These are phyloP conservation scores for Colletotrichum abscissum DNA, from an alignment of 2,329 filamentous ascomycete genomes.

Conservation along the genomic window DNA sequence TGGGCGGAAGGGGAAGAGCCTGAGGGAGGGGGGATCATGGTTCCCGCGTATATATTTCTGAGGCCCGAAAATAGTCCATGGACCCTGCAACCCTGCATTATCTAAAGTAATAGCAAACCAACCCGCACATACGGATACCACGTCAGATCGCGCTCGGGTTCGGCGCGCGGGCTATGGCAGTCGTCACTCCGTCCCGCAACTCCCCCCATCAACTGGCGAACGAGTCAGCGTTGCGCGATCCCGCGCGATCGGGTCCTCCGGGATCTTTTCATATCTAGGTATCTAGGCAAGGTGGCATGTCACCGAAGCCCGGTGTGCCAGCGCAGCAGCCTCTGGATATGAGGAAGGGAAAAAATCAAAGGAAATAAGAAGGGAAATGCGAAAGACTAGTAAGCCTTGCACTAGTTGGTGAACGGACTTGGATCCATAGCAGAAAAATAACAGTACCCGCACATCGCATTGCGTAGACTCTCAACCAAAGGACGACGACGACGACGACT, in stretches of 20 bases:
- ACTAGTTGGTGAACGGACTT: not conserved
- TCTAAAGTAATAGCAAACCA: not conserved
- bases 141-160: not conserved
- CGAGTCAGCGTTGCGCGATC: not conserved
- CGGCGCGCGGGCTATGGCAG: not conserved
- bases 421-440: too few species aligned
- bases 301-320: not conserved
- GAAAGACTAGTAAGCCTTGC: not conserved
- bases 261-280: not conserved
- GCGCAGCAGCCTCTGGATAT: not conserved
- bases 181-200: not conserved
- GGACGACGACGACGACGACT: not conserved
- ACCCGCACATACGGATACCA: conserved; percentile 2
- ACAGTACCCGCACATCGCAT: not conserved
- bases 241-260: not conserved
- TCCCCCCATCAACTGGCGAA: not conserved
- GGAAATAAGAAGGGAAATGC: not conserved
- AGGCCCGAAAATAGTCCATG: not conserved
- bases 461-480: not conserved
- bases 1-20: not conserved
- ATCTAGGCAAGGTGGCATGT: not conserved
- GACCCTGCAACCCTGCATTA: not conserved
- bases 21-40: not conserved
- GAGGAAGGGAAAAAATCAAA: not conserved
- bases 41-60: not conserved